These are phyloP conservation scores for Puccinia coronata DNA, from an alignment of 1,284 basidiomycete genomes.

Conservation along the genomic window DNA sequence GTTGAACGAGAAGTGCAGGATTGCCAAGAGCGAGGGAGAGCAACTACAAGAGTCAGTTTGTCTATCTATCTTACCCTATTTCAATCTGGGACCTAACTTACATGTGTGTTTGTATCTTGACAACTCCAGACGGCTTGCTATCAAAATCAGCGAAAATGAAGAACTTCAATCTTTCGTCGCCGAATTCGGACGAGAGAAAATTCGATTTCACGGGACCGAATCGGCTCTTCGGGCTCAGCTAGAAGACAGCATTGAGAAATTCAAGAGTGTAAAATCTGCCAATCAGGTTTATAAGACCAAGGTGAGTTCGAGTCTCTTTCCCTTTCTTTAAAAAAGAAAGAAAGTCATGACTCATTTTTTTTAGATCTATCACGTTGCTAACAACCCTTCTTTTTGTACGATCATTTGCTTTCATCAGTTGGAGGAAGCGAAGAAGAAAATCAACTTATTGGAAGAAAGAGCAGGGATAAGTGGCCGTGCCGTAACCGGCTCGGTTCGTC, in stretches of 20 bases:
- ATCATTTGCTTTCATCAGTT: background rate
- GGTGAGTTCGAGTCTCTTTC: background rate
- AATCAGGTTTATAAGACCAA: conserved; percentile 1
- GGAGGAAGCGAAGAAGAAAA: background rate
- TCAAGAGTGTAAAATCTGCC: background rate
- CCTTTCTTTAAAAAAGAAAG: too few relatives aligned
- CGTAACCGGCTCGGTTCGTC: background rate
- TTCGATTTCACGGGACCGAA: background rate
- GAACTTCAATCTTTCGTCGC: background rate
- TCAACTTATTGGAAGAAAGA: background rate
- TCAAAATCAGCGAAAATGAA: background rate
- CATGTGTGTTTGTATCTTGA: background rate
- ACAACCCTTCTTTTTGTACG: background rate
- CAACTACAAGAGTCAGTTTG: background rate
- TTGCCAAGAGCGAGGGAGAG: background rate
- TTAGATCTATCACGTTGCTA: background rate
- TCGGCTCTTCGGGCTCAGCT: background rate
- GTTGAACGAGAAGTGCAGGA: background rate
- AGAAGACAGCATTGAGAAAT: background rate
- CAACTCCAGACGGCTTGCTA: background rate
- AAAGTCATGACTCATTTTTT: background rate
- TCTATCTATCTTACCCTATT: background rate
- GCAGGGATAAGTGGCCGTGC: background rate
- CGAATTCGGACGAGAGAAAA: background rate
- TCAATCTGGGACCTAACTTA: too few relatives aligned